Base-by-base conservation (phyloP, 129 eudicot genomes). In the Chrysanthemum seticuspe region DNA sequence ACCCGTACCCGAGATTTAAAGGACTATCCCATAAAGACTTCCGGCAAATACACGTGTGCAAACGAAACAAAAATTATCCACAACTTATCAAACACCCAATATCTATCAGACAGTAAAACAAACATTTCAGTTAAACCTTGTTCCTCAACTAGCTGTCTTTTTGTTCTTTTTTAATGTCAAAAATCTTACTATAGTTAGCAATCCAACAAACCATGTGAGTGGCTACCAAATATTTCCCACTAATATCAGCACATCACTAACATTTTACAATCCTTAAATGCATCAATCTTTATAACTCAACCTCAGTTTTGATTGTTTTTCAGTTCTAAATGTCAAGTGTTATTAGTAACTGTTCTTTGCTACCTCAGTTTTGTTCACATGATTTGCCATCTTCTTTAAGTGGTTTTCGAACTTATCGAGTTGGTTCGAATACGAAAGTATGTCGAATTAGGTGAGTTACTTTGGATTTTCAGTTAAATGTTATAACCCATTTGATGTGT, bases 291-390 rank as follows among this genome's bases (percentile, higher is more conserved):
- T 68, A 47, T 16, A 71, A 56, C 50, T 6, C 25, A 27, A 6
- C 14, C 73, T 62, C 13, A 1, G 36, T 71, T 62, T 45, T 48
- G 57, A 72, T 72, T 48, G 45, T 60, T 71, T 4, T 9, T 61
- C 12, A 29, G 2, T 23, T 61, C 12, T 2, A 67, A 66, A 78
- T 78, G 82, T 72, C 74, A 65, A 72, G 73, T 16, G 61, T 78
- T 53, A 45, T 62, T 54, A 29, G 48, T 48, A 72, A 53, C 45
- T 78, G 82, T 72, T 72, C 62, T 6, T 72, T 78, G 45, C 73
- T 72, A 53, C 82, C 82, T 47, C 78, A 72, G 12, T 65, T 78
- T 47, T n/a, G 16, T 25, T 2, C 78, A 65, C 72, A 36, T 13
- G 77, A 72, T 27, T 71, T 48, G 2, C 55, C 74, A 47, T 78